Evolutionary conservation across 805 yeast genomes (phyloP).

Genomic region (Jamesozyma piceae): DNA sequence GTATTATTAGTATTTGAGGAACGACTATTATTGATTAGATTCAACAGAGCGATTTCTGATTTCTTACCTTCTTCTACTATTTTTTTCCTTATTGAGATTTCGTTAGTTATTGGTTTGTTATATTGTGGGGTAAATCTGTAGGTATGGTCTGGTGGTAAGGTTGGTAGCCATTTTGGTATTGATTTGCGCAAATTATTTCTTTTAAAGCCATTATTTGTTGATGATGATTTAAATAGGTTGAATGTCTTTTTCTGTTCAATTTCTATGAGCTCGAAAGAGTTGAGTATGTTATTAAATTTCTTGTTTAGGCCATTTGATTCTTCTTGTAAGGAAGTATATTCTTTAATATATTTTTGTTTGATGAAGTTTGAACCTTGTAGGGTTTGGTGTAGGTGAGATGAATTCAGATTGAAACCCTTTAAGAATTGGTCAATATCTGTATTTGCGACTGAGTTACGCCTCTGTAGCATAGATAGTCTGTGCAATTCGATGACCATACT

Average conservation of each 20-base stretch:
- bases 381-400: slow-evolving; percentile 35
- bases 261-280: slow-evolving; percentile 10
- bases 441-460: slow-evolving; percentile 47
- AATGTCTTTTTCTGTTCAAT: slow-evolving; percentile 4
- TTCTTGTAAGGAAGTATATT: slow-evolving; percentile 7
- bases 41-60: slow-evolving; percentile 65
- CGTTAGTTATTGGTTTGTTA: slow-evolving; percentile 54
- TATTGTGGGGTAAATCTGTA: slow-evolving; percentile 69
- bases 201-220: slow-evolving; percentile 36
- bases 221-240: slow-evolving; percentile 3
- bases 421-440: slow-evolving; percentile 42
- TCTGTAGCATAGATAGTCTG: slow-evolving; percentile 46
- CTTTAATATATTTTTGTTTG: slow-evolving; percentile 9
- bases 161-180: slow-evolving; percentile 74
- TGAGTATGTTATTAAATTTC: background rate
- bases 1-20: slow-evolving; percentile 2
- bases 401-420: slow-evolving; percentile 34
- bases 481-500: slow-evolving; percentile 37
- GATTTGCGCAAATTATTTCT: slow-evolving; percentile 33
- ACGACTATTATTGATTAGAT: slow-evolving; percentile 9
- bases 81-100: slow-evolving; percentile 57
- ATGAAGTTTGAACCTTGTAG: slow-evolving; percentile 18
- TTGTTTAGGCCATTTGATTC: background rate
- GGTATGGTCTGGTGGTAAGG: slow-evolving; percentile 89
- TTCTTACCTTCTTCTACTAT: slow-evolving; percentile 72